phyloP scores from a whole-genome alignment of 768 basidiomycete genomes.

The Lactarius deliciosus region DNA sequence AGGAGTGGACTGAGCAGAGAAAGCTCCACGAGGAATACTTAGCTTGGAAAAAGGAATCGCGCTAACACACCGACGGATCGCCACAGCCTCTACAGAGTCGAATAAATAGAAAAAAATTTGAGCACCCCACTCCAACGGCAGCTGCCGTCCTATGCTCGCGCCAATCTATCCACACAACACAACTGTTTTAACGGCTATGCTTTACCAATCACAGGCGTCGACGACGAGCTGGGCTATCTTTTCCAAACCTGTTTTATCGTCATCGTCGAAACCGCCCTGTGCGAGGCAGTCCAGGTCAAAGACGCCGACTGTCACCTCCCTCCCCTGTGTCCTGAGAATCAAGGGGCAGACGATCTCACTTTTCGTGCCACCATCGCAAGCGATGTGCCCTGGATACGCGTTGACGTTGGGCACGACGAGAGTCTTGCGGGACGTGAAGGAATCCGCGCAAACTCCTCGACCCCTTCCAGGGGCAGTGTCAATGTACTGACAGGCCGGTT shows the following conservation, averaged over 20 bases:
- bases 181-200: not conserved
- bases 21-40: constrained; percentile 81
- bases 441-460: constrained; percentile 85
- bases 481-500: constrained; percentile 89
- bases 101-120: constrained; percentile 8
- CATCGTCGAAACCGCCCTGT: constrained; percentile 42
- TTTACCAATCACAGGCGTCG: constrained; percentile 32
- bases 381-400: constrained; percentile 87
- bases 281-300: constrained; percentile 43
- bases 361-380: constrained; percentile 87
- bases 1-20: constrained; percentile 70
- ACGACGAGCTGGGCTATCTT: constrained; percentile 39
- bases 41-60: constrained; percentile 42
- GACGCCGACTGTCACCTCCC: constrained; percentile 45
- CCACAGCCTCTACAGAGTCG: constrained; percentile 10
- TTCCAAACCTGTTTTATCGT: constrained; percentile 45
- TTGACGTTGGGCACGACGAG: constrained; percentile 78
- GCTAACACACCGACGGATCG: constrained; percentile 24
- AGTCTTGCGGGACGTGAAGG: constrained; percentile 56
- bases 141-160: constrained; percentile 12
- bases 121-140: constrained; percentile 10
- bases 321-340: constrained; percentile 39
- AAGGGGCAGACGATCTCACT: constrained; percentile 91
- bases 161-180: constrained; percentile 20
- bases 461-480: constrained; percentile 48